Base-by-base conservation (phyloP, 306 rosid species). In the Sindora glabra region DNA sequence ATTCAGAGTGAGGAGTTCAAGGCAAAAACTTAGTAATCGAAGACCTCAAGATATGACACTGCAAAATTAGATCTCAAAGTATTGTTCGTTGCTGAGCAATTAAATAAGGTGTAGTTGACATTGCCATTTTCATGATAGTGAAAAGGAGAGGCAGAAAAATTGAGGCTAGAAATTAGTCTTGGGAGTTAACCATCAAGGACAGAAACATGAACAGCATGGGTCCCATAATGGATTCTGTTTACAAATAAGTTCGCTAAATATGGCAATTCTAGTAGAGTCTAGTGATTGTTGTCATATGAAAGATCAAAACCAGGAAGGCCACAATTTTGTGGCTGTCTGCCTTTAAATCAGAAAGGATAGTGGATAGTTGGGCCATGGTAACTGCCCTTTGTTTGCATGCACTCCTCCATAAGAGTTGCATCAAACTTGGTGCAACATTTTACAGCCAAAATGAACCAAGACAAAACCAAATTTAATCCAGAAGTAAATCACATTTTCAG, bases 161-260 rank as follows among this genome's bases (percentile, higher is more conserved):
- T 54, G 25, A 65, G 9, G 22, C 30, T 12, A 10, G 25, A 34
- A 23, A 65, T 9, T n/a, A 29, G 45, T 13, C 10, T 65, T 29
- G 62, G 44, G 44, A 65, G 5, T 39, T 62, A 65, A 29, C 36
- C 46, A 65, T 53, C 14, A n/a, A 45, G 62, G 45, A 13, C 17
- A 14, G 62, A 41, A 5, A 65, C 23, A 30, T 65, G 24, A 65
- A 65, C 32, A 1, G 2, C 10, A 17, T 53, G 62, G 12, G 53
- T 18, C 25, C 37, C 42, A 55, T 65, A 65, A 65, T 65, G 23
- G n/a, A 65, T 65, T 18, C 30, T 30, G 9, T 29, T 65, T 24
- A 52, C 26, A 19, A 30, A 0, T 8, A 65, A 32, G 5, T 30
- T 53, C 8, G 30, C 50, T 19, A 54, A 53, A 29, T 5, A 3